Evolutionary conservation across 1,284 basidiomycete genomes (phyloP).

Genomic region (Trichosporon faecale): DNA sequence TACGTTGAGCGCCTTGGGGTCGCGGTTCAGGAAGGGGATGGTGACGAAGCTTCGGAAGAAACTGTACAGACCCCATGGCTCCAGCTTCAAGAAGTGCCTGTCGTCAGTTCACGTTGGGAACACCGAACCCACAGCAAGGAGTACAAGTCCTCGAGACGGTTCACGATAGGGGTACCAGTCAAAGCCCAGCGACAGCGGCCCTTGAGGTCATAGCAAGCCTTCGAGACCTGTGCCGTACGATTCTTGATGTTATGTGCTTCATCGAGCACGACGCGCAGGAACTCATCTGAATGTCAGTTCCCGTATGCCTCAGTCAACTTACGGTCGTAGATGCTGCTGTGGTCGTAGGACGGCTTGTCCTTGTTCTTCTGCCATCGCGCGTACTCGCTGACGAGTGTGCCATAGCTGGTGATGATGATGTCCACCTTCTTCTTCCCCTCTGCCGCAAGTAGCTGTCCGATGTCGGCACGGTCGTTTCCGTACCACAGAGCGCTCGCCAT

Average conservation of each 20-base stretch:
- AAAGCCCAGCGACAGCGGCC: conserved; percentile 85
- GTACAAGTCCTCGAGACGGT: conserved; percentile 87
- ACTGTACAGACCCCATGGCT: conserved; percentile 85
- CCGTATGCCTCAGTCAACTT: conserved; percentile 30
- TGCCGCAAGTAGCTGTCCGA: conserved; percentile 63
- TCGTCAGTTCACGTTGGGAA: neutral
- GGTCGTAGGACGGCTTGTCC: conserved; percentile 57
- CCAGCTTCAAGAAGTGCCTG: conserved; percentile 82
- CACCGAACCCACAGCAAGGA: conserved; percentile 66
- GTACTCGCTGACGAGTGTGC: conserved; percentile 78
- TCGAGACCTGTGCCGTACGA: conserved; percentile 80
- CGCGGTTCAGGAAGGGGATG: conserved; percentile 77
- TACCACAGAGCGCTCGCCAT: conserved; percentile 72
- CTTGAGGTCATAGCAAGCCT: conserved; percentile 79
- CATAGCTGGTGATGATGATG: conserved; percentile 87
- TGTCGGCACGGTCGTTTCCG: conserved; percentile 72
- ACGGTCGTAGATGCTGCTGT: conserved; percentile 66
- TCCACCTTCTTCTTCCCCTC: conserved; percentile 59
- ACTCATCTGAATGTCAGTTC: conserved; percentile 37
- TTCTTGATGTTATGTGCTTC: conserved; percentile 97
- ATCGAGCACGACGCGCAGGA: conserved; percentile 57
- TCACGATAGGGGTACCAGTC: conserved; percentile 94
- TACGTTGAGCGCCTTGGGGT: conserved; percentile 85
- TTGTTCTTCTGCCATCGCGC: conserved; percentile 58
- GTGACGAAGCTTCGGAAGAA: conserved; percentile 89